These are phyloP conservation scores for Botrytis squamosa DNA, from an alignment of 2,329 filamentous ascomycete genomes.

Conservation along the genomic window DNA sequence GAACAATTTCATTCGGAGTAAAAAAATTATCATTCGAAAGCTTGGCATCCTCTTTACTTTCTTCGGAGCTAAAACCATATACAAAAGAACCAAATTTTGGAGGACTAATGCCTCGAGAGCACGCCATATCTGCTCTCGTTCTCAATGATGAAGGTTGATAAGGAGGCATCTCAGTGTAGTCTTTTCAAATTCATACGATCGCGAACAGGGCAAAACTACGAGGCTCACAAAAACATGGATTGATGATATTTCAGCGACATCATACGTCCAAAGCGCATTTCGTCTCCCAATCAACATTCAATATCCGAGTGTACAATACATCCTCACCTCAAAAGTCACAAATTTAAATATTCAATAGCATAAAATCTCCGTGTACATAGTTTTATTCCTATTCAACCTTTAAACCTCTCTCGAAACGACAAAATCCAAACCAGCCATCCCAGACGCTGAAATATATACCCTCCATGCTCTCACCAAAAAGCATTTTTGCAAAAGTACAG, in stretches of 20 bases:
- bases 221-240: no score
- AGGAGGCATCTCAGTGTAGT: neutral
- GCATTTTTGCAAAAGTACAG: neutral
- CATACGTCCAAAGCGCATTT: neutral
- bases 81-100: no score
- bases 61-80: neutral
- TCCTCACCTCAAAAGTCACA: neutral
- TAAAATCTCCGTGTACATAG: neutral
- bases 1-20: neutral
- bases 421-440: neutral
- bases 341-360: no score
- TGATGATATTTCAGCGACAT: neutral
- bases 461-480: neutral
- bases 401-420: no score
- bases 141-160: neutral
- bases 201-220: no score
- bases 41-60: no score
- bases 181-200: accelerated
- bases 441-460: neutral
- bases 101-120: no score
- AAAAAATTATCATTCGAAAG: neutral
- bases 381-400: neutral
- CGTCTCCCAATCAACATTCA: neutral
- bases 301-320: neutral
- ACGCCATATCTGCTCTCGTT: no score